Evolutionary conservation across 2,329 filamentous ascomycete genomes (phyloP).

Genomic region (Microsporum ferrugineum): DNA sequence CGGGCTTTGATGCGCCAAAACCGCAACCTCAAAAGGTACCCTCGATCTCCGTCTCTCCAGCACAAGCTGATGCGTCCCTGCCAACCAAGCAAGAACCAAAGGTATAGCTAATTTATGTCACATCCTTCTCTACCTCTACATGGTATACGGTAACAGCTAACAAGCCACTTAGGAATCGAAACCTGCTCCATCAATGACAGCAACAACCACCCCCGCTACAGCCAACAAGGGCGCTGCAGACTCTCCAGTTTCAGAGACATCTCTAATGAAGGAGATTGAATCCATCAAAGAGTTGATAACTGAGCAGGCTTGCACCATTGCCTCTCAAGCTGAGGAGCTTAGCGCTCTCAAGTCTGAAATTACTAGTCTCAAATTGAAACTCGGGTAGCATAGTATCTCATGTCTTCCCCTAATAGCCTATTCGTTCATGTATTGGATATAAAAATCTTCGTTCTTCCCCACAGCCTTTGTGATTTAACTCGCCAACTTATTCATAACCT

Average conservation of each 20-base stretch:
- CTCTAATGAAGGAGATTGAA: constrained; percentile 54
- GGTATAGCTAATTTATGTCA: neutral
- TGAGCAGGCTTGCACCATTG: constrained; percentile 65
- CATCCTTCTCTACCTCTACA: neutral
- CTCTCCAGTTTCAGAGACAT: constrained; percentile 23
- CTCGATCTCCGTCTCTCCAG: constrained; percentile 20
- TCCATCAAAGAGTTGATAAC: constrained; percentile 70
- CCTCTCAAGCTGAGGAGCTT: constrained; percentile 66
- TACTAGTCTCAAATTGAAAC: constrained; percentile 66
- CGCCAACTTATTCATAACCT: neutral
- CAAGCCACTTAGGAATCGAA: neutral
- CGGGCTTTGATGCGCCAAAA: constrained; percentile 78
- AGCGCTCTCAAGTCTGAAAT: constrained; percentile 59
- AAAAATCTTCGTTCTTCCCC: neutral
- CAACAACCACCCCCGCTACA: neutral
- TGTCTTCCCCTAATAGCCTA: neutral
- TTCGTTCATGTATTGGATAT: neutral
- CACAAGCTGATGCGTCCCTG: constrained; percentile 13
- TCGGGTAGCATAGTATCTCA: constrained; percentile 36
- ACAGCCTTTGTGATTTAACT: neutral
- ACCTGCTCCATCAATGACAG: neutral
- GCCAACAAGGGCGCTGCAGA: neutral
- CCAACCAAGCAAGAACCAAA: neutral
- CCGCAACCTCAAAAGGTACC: constrained; percentile 60
- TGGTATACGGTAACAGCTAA: neutral